phyloP scores from a whole-genome alignment of 1,284 basidiomycete species.

The Papiliotrema fonsecae region DNA sequence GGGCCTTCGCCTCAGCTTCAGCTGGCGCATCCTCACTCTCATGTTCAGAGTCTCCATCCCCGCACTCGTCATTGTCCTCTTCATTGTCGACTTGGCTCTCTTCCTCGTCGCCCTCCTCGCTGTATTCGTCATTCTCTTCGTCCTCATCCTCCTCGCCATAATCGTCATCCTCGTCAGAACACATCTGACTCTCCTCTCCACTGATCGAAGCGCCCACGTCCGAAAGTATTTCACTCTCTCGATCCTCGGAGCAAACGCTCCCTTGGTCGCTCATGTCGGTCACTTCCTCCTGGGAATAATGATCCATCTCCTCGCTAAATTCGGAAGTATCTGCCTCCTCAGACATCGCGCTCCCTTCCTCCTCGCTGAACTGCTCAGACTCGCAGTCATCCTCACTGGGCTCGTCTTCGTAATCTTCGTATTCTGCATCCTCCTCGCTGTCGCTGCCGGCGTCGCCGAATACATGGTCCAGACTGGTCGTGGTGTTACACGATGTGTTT shows the following conservation, averaged over 20 bases:
- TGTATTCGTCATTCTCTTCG: not conserved
- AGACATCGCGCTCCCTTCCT: no score
- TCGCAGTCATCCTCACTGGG: not conserved
- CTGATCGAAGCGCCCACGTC: no score
- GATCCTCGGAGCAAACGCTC: no score
- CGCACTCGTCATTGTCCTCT: not conserved
- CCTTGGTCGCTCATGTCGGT: no score
- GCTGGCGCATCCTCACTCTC: no score
- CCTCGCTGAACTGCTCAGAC: not conserved
- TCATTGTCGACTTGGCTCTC: not conserved
- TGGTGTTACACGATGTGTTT: no score
- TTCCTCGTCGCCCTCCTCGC: not conserved
- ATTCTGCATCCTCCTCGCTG: not conserved
- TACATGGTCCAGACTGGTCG: no score
- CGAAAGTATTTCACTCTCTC: no score
- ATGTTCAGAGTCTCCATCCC: no score
- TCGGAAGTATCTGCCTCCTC: not conserved
- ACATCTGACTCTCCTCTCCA: not conserved
- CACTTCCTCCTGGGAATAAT: not conserved
- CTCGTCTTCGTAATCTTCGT: not conserved
- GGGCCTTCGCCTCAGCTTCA: no score
- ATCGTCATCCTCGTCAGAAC: not conserved
- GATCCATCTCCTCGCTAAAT: not conserved
- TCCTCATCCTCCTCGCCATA: not conserved
- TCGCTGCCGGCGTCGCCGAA: not conserved